Evolutionary conservation across 2,329 filamentous ascomycete species (phyloP).

Genomic region (Seiridium unicorne): DNA sequence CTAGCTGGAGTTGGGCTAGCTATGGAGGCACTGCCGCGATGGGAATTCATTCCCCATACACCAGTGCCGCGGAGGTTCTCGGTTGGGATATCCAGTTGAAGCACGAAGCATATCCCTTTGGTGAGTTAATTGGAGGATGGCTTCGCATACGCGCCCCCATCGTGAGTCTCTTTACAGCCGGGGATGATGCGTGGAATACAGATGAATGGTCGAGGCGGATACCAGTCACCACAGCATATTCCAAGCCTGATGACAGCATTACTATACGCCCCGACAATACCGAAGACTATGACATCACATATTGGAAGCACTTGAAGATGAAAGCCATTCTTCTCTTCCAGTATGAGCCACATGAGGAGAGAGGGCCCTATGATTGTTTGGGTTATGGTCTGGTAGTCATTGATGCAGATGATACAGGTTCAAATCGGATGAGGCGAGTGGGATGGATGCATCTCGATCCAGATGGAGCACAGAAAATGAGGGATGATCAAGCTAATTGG

Average conservation of each 20-base stretch:
- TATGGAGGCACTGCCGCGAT: constrained; percentile 11
- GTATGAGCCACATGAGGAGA: neutral
- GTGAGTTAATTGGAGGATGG: constrained; percentile 14
- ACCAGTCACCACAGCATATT: too few relatives aligned
- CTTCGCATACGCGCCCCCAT: constrained; percentile 13
- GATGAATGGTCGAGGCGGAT: neutral
- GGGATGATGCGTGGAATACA: neutral
- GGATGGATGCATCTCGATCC: neutral
- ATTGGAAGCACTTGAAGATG: neutral
- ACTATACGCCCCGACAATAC: neutral
- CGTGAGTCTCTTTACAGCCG: neutral
- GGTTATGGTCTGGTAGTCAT: neutral
- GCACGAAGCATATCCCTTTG: constrained; percentile 12
- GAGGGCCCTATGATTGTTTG: neutral
- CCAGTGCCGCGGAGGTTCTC: constrained; percentile 6
- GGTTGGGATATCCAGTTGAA: constrained; percentile 13
- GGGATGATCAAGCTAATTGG: neutral
- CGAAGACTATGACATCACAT: neutral
- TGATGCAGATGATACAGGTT: neutral
- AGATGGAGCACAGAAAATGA: neutral
- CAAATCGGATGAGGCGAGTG: constrained; percentile 1
- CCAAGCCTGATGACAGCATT: too few relatives aligned
- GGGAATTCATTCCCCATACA: neutral
- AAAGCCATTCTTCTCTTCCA: neutral
- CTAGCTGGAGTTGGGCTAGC: constrained; percentile 19